These are phyloP conservation scores for Neoarthrinium moseri DNA, from an alignment of 2,329 filamentous ascomycete species.

Conservation along the genomic window DNA sequence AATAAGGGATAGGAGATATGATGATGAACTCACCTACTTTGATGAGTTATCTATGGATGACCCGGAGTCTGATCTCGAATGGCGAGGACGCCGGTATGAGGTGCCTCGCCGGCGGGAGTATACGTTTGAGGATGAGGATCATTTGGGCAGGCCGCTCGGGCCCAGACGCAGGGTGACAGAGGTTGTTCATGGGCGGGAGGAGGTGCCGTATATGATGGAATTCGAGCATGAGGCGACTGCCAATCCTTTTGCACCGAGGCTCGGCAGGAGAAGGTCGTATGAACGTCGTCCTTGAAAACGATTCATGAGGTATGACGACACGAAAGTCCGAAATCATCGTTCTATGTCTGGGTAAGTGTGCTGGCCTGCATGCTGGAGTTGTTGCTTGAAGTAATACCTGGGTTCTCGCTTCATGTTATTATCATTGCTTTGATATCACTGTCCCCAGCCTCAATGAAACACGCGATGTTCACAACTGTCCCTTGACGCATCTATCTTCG, in stretches of 20 bases:
- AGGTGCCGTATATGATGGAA: background rate
- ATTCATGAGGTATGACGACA: background rate
- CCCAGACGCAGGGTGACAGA: background rate
- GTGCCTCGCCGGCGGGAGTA: background rate
- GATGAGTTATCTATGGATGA: constrained; percentile 2
- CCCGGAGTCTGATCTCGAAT: background rate
- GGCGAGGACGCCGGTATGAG: background rate
- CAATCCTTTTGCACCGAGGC: background rate
- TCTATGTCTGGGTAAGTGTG: background rate
- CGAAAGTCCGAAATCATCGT: no score
- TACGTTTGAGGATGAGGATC: background rate
- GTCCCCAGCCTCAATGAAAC: background rate
- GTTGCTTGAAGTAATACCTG: background rate
- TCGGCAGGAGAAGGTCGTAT: background rate
- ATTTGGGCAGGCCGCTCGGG: background rate
- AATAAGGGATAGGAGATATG: no score
- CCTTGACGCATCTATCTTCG: no score
- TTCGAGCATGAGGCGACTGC: background rate
- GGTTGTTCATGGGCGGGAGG: background rate
- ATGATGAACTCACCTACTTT: background rate
- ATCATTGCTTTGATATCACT: background rate
- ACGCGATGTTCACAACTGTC: no score
- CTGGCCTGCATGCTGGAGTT: background rate
- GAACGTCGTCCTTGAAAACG: background rate
- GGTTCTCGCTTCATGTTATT: no score